These are phyloP conservation scores for Marchantia paleacea DNA, from an alignment of 225 moss, liverwort and hornwort species.

Conservation along the genomic window DNA sequence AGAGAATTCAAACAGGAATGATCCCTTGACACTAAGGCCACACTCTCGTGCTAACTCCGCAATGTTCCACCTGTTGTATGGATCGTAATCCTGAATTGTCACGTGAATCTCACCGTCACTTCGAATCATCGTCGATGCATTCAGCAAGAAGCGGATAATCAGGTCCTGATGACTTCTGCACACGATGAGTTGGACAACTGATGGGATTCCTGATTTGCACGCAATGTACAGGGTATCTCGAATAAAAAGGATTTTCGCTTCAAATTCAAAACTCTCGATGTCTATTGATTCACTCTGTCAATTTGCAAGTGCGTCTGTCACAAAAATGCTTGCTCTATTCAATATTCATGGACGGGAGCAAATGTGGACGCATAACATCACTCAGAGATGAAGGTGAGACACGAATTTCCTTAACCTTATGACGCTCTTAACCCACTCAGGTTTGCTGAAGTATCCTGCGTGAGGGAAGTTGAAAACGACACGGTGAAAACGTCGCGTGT, in stretches of 20 bases:
- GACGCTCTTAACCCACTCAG: not conserved
- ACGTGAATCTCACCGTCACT: constrained; percentile 1
- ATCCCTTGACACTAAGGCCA: not conserved
- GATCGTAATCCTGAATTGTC: constrained; percentile 21
- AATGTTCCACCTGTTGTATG: constrained; percentile 18
- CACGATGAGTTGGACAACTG: too few relatives aligned
- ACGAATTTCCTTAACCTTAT: constrained; percentile 2
- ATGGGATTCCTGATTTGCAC: not conserved
- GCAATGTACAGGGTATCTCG: too few relatives aligned
- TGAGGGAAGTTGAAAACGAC: constrained; percentile 25
- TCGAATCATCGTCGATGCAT: not conserved
- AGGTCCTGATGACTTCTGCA: constrained; percentile 4
- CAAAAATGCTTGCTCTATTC: too few relatives aligned
- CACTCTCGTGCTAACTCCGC: not conserved
- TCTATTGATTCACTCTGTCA: too few relatives aligned
- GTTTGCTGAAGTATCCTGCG: constrained; percentile 17
- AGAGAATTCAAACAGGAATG: not conserved
- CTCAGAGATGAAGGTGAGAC: not conserved
- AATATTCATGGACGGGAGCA: too few relatives aligned
- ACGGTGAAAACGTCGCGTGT: not conserved
- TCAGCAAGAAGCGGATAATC: not conserved
- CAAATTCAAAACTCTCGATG: too few relatives aligned
- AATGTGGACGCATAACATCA: not conserved
- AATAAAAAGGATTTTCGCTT: too few relatives aligned
- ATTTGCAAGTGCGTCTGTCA: too few relatives aligned